Evolutionary conservation across 2,329 filamentous ascomycete genomes (phyloP).

Genomic region (Pyrenophora seminiperda): DNA sequence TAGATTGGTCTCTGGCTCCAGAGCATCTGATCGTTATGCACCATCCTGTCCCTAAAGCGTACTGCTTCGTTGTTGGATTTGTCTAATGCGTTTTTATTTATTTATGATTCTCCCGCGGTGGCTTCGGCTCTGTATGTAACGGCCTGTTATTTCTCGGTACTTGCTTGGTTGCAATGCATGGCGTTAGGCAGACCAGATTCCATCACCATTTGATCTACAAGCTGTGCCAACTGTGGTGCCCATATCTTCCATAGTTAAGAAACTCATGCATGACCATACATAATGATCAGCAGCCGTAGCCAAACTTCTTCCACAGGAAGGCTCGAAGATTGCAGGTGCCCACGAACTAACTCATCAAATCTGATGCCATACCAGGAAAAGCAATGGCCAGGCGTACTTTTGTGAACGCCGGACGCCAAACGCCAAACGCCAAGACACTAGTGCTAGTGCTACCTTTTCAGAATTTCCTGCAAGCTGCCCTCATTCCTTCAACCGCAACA

Average conservation of each 20-base stretch:
- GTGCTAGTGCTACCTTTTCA: background rate
- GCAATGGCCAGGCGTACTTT: too few relatives aligned
- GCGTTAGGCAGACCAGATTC: slow-evolving; percentile 7
- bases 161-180: slow-evolving; percentile 13
- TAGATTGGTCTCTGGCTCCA: slow-evolving; percentile 34
- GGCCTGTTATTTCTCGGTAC: slow-evolving; percentile 9
- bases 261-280: too few relatives aligned
- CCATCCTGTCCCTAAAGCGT: slow-evolving; percentile 42
- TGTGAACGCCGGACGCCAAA: slow-evolving; percentile 1
- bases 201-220: too few relatives aligned
- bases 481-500: slow-evolving; percentile 14
- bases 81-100: slow-evolving; percentile 25
- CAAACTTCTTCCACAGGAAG: too few relatives aligned
- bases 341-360: too few relatives aligned
- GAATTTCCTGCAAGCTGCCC: slow-evolving; percentile 16
- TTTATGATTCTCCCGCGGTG: slow-evolving; percentile 19
- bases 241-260: too few relatives aligned
- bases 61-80: slow-evolving; percentile 14
- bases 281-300: too few relatives aligned
- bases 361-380: background rate
- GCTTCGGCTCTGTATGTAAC: slow-evolving; percentile 20
- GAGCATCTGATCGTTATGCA: slow-evolving; percentile 31
- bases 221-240: too few relatives aligned
- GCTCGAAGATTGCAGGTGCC: too few relatives aligned
- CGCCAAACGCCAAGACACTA: slow-evolving; percentile 15